Percentiles rank a stretch among this genome's conserved stretches.
Conservation (phyloP, 306 rosid genomes). For the Abrus pulchellus region DNA sequence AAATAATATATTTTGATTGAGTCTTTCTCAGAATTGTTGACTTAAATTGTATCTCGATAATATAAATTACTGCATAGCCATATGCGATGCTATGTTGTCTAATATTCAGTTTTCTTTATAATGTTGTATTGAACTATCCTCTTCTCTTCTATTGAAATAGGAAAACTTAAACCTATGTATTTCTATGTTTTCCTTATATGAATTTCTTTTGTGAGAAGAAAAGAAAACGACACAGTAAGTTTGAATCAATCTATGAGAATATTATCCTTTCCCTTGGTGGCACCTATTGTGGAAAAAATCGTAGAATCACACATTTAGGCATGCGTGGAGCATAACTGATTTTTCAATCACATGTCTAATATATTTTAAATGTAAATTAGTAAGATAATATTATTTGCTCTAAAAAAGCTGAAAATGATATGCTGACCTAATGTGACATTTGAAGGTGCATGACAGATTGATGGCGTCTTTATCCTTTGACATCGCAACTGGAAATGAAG, state of each 20-base stretch:
- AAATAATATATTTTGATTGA: slow-evolving; percentile 5
- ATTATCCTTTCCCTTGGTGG: not conserved
- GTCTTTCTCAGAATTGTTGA: slow-evolving; percentile 11
- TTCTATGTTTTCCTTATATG: not conserved
- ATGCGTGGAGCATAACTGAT: not conserved
- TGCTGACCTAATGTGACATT: no score
- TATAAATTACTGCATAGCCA: not conserved
- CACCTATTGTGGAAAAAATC: not conserved
- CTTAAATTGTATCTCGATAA: not conserved
- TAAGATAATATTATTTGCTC: no score
- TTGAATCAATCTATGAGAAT: slow-evolving; percentile 28
- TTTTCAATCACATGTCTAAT: no score
- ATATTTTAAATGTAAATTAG: no score
- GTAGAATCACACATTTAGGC: not conserved
- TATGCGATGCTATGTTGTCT: slow-evolving; percentile 25
- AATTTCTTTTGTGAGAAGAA: not conserved
- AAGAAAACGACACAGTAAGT: not conserved
- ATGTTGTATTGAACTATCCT: not conserved
- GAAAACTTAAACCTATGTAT: slow-evolving; percentile 12
- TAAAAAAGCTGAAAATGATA: no score
- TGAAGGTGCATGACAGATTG: no score
- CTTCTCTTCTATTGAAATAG: slow-evolving; percentile 20
- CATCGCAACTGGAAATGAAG: no score
- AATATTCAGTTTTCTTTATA: slow-evolving; percentile 5
- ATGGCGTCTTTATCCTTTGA: no score